Evolutionary conservation across 179 eudicot genomes (phyloP).

Genomic region (Silene coronaria): DNA sequence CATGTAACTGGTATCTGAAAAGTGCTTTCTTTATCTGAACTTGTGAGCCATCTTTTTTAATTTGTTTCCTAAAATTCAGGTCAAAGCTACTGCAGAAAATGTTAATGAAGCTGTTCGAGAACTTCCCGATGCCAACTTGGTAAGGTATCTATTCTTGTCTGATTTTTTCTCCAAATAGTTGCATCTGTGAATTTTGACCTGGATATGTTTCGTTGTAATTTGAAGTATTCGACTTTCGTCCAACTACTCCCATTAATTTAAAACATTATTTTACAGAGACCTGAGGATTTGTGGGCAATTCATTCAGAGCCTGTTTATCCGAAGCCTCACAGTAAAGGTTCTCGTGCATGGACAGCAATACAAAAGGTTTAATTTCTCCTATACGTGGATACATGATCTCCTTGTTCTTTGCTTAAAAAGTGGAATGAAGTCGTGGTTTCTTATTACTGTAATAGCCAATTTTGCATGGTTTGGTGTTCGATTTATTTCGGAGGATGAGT

Average conservation of each 20-base stretch:
- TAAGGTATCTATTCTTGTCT: constrained; percentile 41
- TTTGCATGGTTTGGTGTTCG: too few relatives aligned
- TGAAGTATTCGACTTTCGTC: neutral
- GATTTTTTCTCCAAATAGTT: constrained; percentile 14
- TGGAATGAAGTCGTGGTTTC: neutral
- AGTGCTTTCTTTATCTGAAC: neutral
- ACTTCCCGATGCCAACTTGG: constrained; percentile 57
- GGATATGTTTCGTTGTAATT: neutral
- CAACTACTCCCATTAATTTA: neutral
- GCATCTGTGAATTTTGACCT: neutral
- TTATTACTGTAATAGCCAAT: too few relatives aligned
- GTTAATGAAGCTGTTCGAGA: constrained; percentile 51
- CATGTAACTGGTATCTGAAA: neutral
- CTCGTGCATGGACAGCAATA: constrained; percentile 37
- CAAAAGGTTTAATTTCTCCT: constrained; percentile 36
- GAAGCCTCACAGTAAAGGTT: constrained; percentile 44
- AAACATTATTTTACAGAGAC: constrained; percentile 33
- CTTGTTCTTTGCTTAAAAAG: neutral
- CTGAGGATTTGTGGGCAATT: constrained; percentile 51
- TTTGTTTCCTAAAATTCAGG: constrained; percentile 21
- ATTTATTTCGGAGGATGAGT: too few relatives aligned
- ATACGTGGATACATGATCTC: neutral
- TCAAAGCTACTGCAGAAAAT: constrained; percentile 52
- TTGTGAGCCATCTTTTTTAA: constrained; percentile 7
- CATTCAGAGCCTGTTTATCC: constrained; percentile 45